Conservation (phyloP, 1,284 basidiomycete species). For the Naganishia sp. region DNA sequence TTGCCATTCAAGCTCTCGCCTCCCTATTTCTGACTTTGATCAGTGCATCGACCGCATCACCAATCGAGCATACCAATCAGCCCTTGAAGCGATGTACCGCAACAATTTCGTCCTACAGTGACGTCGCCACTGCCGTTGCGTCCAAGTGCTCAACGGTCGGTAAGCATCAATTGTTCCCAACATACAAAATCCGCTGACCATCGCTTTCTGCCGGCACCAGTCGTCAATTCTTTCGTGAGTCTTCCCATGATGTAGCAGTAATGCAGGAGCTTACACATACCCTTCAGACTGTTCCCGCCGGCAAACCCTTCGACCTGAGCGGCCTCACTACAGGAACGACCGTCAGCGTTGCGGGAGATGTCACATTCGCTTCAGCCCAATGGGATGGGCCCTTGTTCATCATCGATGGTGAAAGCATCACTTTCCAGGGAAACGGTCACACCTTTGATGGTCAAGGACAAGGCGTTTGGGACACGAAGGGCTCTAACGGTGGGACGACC, state of each 20-base stretch:
- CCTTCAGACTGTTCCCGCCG: background rate
- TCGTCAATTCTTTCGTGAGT: constrained; percentile 16
- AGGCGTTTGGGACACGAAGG: constrained; percentile 37
- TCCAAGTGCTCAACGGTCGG: constrained; percentile 37
- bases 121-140: constrained; percentile 33
- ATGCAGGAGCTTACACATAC: background rate
- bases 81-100: constrained; percentile 35
- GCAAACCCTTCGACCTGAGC: background rate
- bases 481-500: constrained; percentile 33
- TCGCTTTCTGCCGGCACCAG: background rate
- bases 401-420: constrained; percentile 35
- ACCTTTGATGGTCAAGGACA: constrained; percentile 35
- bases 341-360: constrained; percentile 16
- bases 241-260: background rate
- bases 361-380: constrained; percentile 11
- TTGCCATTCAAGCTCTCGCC: constrained; percentile 5
- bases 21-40: constrained; percentile 13
- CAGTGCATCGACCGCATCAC: constrained; percentile 2
- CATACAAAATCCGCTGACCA: background rate
- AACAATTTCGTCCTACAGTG: constrained; percentile 35
- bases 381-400: constrained; percentile 35
- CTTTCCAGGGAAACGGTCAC: constrained; percentile 36
- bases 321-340: constrained; percentile 9
- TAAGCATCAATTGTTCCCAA: constrained; percentile 5
- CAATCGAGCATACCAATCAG: constrained; percentile 12